Base-by-base conservation (phyloP, 352 stramenopile genomes). In the Phytophthora ramorum region DNA sequence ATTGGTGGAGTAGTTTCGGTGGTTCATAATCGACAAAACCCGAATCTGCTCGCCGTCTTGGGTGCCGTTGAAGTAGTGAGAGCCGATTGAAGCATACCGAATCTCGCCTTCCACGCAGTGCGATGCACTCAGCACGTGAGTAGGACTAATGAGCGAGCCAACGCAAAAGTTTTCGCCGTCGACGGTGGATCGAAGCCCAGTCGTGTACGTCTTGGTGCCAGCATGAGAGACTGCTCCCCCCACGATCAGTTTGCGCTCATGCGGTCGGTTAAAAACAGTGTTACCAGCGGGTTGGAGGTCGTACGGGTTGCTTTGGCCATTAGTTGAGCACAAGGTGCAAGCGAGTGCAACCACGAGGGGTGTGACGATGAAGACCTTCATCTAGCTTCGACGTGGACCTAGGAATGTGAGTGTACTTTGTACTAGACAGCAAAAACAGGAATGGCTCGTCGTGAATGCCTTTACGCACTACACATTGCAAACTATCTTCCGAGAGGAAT, bases 121-220 rank as follows among this genome's bases (percentile, higher is more conserved):
- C 17, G 54, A 54, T 4, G 54, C 54, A 30, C 24, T 62, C 26
- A 62, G 54, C 3, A 62, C 54, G 16, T 54, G 54, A 3, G 41
- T 62, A 10, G 54, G 43, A 2, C 43, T 47, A 22, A 54, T 55
- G 3, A 63, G 14, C 2, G 45, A 49, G 2, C 45, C 55, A 14
- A 43, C 54, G n/a, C 54, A 62, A 13, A 40, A 19, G 1, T 9
- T 47, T 19, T 46, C 41, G 61, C 40, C 58, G 14, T 38, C 48
- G 12, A 46, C 5, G 2, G 40, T 51, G 2, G 48, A 19, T 12
- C 66, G 55, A 13, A 78, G 38, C 16, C 70, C 54, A 13, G 52
- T 35, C 0, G 49, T 49, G 57, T 76, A 85, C 30, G 61, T 77
- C 53, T 71, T 76, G 43, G 51, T 61, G 22, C 59, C 66, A 3